Evolutionary conservation across 257 asterid genomes (phyloP).

Genomic region (Prunella vulgaris): DNA sequence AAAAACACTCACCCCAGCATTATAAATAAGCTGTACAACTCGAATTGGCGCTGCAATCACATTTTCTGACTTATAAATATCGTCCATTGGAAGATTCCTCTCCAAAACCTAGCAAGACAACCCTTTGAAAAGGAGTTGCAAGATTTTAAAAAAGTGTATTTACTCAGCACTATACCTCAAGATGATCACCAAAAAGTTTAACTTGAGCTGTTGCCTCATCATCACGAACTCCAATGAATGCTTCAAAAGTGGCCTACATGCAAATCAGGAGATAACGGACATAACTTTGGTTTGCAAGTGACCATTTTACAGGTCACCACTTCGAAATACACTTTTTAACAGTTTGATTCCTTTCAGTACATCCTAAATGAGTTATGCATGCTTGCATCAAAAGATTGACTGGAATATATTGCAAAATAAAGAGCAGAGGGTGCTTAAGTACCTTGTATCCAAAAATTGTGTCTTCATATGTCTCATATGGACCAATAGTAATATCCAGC

Average conservation of each 20-base stretch:
- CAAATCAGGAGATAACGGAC: constrained; percentile 20
- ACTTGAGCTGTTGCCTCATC: constrained; percentile 88
- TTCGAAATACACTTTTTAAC: background rate
- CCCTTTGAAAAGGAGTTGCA: constrained; percentile 5
- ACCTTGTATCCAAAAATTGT: constrained; percentile 92
- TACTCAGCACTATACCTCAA: constrained; percentile 57
- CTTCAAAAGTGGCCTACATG: constrained; percentile 90
- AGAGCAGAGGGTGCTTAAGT: constrained; percentile 16
- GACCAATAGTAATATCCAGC: constrained; percentile 93
- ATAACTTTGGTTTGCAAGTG: background rate
- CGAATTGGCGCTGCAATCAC: constrained; percentile 94
- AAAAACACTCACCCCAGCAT: constrained; percentile 69
- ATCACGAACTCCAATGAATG: constrained; percentile 83
- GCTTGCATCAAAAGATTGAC: constrained; percentile 7
- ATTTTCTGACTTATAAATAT: constrained; percentile 67
- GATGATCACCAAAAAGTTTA: constrained; percentile 77
- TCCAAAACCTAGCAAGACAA: constrained; percentile 62
- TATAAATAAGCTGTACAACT: constrained; percentile 78
- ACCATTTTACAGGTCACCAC: background rate
- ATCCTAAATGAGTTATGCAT: background rate
- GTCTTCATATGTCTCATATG: constrained; percentile 98
- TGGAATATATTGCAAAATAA: background rate
- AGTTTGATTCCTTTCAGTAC: background rate
- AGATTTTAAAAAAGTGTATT: constrained; percentile 19
- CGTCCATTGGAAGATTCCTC: constrained; percentile 87